Percentiles rank a stretch among this genome's conserved stretches.
phyloP scores from a whole-genome alignment of 106 monocot genomes.

The Acanthochlamys bracteata region DNA sequence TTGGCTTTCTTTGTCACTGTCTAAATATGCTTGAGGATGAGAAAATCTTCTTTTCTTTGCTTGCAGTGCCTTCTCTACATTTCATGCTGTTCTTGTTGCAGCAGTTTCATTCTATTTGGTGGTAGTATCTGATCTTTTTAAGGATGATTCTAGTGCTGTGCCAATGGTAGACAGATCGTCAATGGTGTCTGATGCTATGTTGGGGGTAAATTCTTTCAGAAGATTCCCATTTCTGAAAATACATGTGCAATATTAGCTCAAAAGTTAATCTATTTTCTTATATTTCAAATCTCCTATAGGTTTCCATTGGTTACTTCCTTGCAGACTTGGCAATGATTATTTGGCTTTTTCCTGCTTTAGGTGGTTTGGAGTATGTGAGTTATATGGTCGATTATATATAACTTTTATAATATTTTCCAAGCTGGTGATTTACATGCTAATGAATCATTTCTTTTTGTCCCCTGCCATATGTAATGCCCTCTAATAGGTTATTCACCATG shows the following conservation, averaged over 20 bases:
- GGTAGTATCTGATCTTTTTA: conserved; percentile 66
- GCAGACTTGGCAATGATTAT: conserved; percentile 83
- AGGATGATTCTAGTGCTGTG: conserved; percentile 21
- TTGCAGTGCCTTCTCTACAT: conserved; percentile 75
- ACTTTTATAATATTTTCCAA: background rate
- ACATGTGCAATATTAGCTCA: background rate
- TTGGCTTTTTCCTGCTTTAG: conserved; percentile 69
- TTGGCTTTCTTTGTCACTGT: no score
- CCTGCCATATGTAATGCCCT: background rate
- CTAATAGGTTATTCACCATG: conserved; percentile 50
- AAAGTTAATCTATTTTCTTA: background rate
- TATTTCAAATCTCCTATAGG: conserved; percentile 17
- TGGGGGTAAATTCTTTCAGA: conserved; percentile 50
- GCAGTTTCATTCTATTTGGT: conserved; percentile 67
- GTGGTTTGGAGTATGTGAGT: conserved; percentile 92
- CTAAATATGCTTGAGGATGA: no score
- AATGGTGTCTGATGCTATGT: conserved; percentile 47
- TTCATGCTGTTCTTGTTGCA: conserved; percentile 72
- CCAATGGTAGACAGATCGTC: conserved; percentile 50
- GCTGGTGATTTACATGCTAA: background rate
- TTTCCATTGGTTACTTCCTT: conserved; percentile 84
- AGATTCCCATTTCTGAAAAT: background rate
- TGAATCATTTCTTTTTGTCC: background rate
- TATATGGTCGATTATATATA: background rate
- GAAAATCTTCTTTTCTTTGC: background rate